Base-by-base conservation (phyloP, 805 yeast species). In the Teunomyces gatunensis region DNA sequence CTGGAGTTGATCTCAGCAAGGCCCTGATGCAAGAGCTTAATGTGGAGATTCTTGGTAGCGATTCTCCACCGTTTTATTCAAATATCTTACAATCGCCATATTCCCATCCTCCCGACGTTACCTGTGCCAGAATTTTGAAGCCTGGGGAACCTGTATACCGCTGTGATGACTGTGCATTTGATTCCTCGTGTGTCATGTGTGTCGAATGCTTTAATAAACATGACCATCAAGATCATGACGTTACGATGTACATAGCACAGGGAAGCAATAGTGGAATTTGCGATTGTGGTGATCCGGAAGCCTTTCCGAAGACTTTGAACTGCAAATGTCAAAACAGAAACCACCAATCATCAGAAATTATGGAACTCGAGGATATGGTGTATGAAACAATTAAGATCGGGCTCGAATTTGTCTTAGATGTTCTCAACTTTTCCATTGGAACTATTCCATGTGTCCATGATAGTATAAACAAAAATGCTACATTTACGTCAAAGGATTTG, bases 161-260 rank as follows among this genome's bases (percentile, higher is more conserved):
- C 47, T 87, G 96, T 59, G 72, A 72, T 29, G 88, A 86, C 48
- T 87, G 96, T 71, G 89, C 87, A 0, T 79, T 77, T 50, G 96
- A 87, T 64, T 82, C 81, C 6, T 84, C 91, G 0, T 87, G 95
- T 71, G 90, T 88, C 29, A 61, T 87, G 23, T 87, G 96, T 65
- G 79, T 76, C 10, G 68, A 81, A 54, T 87, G 96, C 61, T 87
- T 85, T 67, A 84, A 85, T 60, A 75, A 78, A 46, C 77, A 76
- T 4, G 89, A 85, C 56, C 96, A 87, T 61, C 59, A 65, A 11
- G 83, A 75, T 45, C 96, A 87, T 59, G 79, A 79, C 50, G 87
- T 87, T 6, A 67, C 74, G 25, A 74, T 76, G 46, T 79, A 74
- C 59, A 71, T 69, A 11, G 74, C 86, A 4, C 54, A 60, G 3